Conservation (phyloP, 306 rosid species). For the Cercis canadensis region DNA sequence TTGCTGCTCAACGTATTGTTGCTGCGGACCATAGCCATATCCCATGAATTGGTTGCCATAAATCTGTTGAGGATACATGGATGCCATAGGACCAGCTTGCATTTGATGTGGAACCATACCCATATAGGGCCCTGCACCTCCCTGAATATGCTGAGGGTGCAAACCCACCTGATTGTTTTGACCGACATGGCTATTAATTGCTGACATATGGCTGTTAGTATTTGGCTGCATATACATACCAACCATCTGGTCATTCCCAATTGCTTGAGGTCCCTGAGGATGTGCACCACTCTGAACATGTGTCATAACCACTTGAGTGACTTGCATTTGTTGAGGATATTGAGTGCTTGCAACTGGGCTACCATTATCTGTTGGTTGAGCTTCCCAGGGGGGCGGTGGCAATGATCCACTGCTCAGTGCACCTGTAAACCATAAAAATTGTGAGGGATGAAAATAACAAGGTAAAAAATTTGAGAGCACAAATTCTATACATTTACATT, state of each 20-base stretch:
- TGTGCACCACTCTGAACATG: slow-evolving; percentile 51
- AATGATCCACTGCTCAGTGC: slow-evolving; percentile 65
- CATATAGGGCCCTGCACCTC: slow-evolving; percentile 56
- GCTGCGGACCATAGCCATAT: slow-evolving; percentile 84
- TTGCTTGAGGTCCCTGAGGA: slow-evolving; percentile 69
- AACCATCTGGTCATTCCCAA: slow-evolving; percentile 61
- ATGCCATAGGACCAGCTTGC: slow-evolving; percentile 58
- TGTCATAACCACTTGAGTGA: slow-evolving; percentile 62
- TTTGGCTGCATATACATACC: slow-evolving; percentile 79
- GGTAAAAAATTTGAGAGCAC: slow-evolving; percentile 14
- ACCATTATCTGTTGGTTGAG: slow-evolving; percentile 66
- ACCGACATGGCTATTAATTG: slow-evolving; percentile 60
- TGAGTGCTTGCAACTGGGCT: slow-evolving; percentile 62
- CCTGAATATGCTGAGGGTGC: slow-evolving; percentile 52
- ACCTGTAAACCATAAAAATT: slow-evolving; percentile 52
- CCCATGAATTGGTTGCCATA: slow-evolving; percentile 70
- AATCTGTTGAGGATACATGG: slow-evolving; percentile 77
- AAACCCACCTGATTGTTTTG: slow-evolving; percentile 67
- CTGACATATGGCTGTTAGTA: slow-evolving; percentile 57
- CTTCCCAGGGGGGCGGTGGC: slow-evolving; percentile 99
- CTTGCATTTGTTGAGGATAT: slow-evolving; percentile 77
- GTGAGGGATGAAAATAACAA: slow-evolving; percentile 21
- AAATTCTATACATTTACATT: slow-evolving; percentile 27
- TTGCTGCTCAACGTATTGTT: slow-evolving; percentile 76
- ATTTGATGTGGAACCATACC: slow-evolving; percentile 65